Conservation (phyloP, 768 basidiomycete genomes). For the Coprinopsis sp. region DNA sequence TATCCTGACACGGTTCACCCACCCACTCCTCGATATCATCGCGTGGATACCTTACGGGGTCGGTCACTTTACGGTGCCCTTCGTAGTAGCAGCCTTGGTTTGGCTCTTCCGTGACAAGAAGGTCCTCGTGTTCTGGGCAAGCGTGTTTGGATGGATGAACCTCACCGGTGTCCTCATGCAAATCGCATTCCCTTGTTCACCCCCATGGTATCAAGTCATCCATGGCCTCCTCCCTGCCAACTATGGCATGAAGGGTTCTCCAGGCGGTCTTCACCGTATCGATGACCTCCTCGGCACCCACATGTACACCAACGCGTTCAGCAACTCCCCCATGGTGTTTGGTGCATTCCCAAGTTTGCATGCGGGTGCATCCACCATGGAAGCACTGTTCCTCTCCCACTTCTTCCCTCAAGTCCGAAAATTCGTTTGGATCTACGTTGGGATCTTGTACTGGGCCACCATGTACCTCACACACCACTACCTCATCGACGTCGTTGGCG, state of each 20-base stretch:
- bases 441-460: conserved; percentile 91
- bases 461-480: conserved; percentile 99
- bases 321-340: conserved; percentile 88
- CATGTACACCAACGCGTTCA: conserved; percentile 77
- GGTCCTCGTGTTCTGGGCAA: conserved; percentile 78
- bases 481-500: conserved; percentile 95
- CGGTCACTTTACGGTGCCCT: conserved; percentile 82
- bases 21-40: conserved; percentile 85
- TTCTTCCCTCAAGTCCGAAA: conserved; percentile 78
- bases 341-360: conserved; percentile 97
- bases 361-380: conserved; percentile 84
- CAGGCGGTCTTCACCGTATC: conserved; percentile 90
- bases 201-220: conserved; percentile 98
- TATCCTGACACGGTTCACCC: conserved; percentile 91
- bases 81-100: conserved; percentile 77
- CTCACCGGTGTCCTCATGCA: conserved; percentile 83
- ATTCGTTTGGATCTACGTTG: conserved; percentile 79
- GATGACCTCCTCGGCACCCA: conserved; percentile 77
- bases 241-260: conserved; percentile 87
- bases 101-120: conserved; percentile 88
- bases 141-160: conserved; percentile 92
- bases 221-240: conserved; percentile 94
- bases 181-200: conserved; percentile 85
- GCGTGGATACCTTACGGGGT: conserved; percentile 99
- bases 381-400: conserved; percentile 89